phyloP scores from a whole-genome alignment of 306 rosid genomes.

The Quillaja saponaria region DNA sequence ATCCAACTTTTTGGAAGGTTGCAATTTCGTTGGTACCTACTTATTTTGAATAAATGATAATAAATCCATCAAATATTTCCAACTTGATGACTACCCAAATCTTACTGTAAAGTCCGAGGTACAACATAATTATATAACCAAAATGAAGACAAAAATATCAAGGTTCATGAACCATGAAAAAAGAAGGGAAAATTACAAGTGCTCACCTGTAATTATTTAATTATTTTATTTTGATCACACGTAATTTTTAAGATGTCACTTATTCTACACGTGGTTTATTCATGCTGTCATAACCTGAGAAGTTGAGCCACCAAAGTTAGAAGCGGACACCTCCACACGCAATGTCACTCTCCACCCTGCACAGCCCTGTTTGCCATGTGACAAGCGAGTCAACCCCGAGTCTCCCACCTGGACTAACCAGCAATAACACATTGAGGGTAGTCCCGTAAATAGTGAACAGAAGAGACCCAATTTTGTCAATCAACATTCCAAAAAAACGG shows the following conservation, averaged over 20 bases:
- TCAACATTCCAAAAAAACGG: not conserved
- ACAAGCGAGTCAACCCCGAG: constrained; percentile 9
- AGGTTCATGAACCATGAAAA: too few relatives aligned
- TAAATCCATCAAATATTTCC: too few relatives aligned
- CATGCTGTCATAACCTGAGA: too few relatives aligned
- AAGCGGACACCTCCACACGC: too few relatives aligned
- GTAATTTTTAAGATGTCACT: too few relatives aligned
- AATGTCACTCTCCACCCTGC: not conserved
- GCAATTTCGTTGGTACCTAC: constrained; percentile 6
- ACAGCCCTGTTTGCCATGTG: constrained; percentile 8
- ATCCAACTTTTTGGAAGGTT: not conserved
- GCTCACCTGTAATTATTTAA: too few relatives aligned
- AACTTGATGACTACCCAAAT: not conserved
- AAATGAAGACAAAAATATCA: not conserved
- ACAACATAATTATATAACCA: not conserved
- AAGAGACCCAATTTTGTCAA: constrained; percentile 8
- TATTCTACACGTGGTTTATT: too few relatives aligned
- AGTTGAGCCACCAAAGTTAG: too few relatives aligned
- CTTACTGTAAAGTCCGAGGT: not conserved
- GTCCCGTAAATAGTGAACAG: not conserved
- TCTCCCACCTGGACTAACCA: not conserved
- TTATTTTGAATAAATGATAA: too few relatives aligned
- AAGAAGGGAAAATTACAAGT: too few relatives aligned
- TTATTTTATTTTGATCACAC: too few relatives aligned
- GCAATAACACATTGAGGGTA: not conserved